phyloP scores from a whole-genome alignment of 345 rosid species.

The Lepidium africanum region DNA sequence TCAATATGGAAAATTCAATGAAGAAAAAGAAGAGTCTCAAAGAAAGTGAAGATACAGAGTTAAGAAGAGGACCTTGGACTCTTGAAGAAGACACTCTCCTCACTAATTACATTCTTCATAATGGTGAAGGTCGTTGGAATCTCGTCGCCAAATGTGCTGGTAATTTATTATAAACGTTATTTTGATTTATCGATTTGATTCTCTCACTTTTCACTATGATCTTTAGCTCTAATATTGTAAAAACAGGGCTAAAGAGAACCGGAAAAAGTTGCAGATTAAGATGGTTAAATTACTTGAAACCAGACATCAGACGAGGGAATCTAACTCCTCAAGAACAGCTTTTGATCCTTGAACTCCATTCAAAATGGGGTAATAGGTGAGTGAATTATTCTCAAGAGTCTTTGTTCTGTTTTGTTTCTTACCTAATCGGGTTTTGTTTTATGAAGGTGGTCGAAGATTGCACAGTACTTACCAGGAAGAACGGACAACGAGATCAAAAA shows the following conservation, averaged over 20 bases:
- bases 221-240: neutral
- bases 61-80: constrained; percentile 86
- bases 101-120: constrained; percentile 51
- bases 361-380: constrained; percentile 89
- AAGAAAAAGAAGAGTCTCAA: constrained; percentile 34
- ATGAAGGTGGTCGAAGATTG: constrained; percentile 81
- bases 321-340: constrained; percentile 78
- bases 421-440: neutral
- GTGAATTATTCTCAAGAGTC: constrained; percentile 24
- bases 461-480: constrained; percentile 85
- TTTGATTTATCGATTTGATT: neutral
- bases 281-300: constrained; percentile 90
- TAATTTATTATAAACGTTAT: neutral
- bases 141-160: constrained; percentile 75
- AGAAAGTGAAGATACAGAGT: constrained; percentile 26
- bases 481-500: constrained; percentile 94
- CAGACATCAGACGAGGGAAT: constrained; percentile 85
- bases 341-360: constrained; percentile 82
- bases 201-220: neutral
- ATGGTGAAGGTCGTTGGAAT: constrained; percentile 95
- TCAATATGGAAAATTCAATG: constrained; percentile 14
- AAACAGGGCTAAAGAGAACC: constrained; percentile 66
- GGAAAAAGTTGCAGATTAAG: constrained; percentile 93
- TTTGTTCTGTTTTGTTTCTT: neutral
- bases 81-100: constrained; percentile 79